phyloP scores from a whole-genome alignment of 2,329 filamentous ascomycete species.

The Aspergillus ibericus region DNA sequence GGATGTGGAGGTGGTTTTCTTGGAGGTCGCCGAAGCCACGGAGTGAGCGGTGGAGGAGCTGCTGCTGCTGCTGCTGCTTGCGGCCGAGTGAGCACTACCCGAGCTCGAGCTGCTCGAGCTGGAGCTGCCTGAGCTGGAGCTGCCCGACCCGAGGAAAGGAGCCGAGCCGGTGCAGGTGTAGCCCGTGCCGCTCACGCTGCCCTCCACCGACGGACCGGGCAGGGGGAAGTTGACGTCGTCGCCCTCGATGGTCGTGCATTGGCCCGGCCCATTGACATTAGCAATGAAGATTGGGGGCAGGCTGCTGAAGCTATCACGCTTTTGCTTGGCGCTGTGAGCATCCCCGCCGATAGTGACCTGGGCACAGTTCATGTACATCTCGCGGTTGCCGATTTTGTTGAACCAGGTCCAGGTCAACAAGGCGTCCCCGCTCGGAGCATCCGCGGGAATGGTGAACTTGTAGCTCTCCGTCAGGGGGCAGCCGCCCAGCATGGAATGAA shows the following conservation, averaged over 20 bases:
- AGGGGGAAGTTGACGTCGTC: constrained; percentile 65
- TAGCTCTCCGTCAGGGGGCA: constrained; percentile 57
- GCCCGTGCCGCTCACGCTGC: constrained; percentile 35
- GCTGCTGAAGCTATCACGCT: constrained; percentile 30
- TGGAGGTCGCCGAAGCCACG: background rate
- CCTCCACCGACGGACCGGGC: constrained; percentile 58
- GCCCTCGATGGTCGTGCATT: constrained; percentile 59
- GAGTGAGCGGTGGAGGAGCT: background rate
- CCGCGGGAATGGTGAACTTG: constrained; percentile 65
- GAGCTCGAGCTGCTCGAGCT: background rate
- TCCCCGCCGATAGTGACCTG: constrained; percentile 59
- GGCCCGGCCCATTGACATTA: constrained; percentile 58
- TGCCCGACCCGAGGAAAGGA: constrained; percentile 27
- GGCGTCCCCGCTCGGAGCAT: constrained; percentile 61
- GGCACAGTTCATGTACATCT: constrained; percentile 88
- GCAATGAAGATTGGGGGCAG: constrained; percentile 71
- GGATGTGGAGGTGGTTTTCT: background rate
- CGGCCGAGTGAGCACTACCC: background rate
- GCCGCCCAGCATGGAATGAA: constrained; percentile 62
- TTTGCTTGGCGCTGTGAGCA: background rate
- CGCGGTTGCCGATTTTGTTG: constrained; percentile 73
- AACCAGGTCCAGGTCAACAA: constrained; percentile 77
- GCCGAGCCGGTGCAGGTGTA: constrained; percentile 35
- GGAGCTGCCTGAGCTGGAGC: constrained; percentile 10
- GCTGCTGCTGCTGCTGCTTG: background rate